phyloP scores from a whole-genome alignment of 208 protist genomes.

The Leishmania lainsoni region DNA sequence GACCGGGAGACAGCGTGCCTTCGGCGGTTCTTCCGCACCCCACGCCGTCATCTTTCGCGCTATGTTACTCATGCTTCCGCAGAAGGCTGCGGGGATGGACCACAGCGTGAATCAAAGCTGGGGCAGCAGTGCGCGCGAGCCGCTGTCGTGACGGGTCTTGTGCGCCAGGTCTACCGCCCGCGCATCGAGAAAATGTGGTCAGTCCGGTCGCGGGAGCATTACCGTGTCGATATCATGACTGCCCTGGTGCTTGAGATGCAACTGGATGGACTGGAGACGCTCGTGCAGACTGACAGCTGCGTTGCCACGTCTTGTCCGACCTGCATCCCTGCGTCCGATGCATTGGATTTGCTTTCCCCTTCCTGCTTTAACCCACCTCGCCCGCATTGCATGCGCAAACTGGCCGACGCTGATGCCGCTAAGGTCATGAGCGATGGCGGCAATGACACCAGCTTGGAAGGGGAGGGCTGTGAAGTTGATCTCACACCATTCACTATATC shows the following conservation, averaged over 20 bases:
- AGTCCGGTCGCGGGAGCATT: constrained; percentile 21
- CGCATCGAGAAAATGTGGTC: constrained; percentile 45
- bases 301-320: not conserved
- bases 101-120: not conserved
- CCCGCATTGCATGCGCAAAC: not conserved
- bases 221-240: constrained; percentile 7
- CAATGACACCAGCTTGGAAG: not conserved
- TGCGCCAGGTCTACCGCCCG: constrained; percentile 22
- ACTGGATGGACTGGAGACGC: not conserved
- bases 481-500: not conserved
- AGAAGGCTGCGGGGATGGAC: not conserved
- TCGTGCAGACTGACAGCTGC: not conserved
- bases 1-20: constrained; percentile 59
- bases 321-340: not conserved
- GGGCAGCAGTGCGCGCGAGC: not conserved
- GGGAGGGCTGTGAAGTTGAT: not conserved
- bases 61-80: not conserved
- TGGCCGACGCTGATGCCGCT: not conserved
- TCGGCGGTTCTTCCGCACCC: constrained; percentile 56
- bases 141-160: constrained; percentile 11
- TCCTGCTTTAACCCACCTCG: constrained; percentile 11
- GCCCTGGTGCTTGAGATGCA: constrained; percentile 16
- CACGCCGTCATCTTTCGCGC: constrained; percentile 35
- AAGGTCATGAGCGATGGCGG: not conserved
- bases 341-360: not conserved